phyloP scores from a whole-genome alignment of 2,329 filamentous ascomycete genomes.

The Botrytis pseudocinerea region DNA sequence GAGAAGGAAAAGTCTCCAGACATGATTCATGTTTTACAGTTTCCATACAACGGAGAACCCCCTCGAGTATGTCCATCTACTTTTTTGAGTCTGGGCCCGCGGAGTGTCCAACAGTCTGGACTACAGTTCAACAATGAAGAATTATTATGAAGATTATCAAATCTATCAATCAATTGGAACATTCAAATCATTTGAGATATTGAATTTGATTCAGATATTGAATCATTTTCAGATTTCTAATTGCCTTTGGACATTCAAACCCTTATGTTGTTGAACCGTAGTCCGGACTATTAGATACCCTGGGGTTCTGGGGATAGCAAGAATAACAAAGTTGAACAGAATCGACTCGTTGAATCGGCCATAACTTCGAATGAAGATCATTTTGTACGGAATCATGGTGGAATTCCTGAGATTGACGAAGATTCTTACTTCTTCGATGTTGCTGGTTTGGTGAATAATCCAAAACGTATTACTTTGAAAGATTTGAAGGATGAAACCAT shows the following conservation, averaged over 20 bases:
- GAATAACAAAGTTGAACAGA: conserved; percentile 11
- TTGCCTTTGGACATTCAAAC: too few relatives aligned
- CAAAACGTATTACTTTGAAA: conserved; percentile 29
- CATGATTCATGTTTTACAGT: conserved; percentile 63
- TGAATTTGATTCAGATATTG: too few relatives aligned
- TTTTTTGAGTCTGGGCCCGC: neutral
- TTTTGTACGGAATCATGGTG: conserved; percentile 72
- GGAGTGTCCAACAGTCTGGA: too few relatives aligned
- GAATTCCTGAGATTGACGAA: conserved; percentile 64
- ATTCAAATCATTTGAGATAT: too few relatives aligned
- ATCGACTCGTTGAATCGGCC: conserved; percentile 51
- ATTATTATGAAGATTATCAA: too few relatives aligned
- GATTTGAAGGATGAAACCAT: conserved; percentile 31
- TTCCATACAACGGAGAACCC: conserved; percentile 65
- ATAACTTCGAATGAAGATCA: conserved; percentile 64
- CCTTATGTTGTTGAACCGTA: too few relatives aligned
- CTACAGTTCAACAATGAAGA: too few relatives aligned
- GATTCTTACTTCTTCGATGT: conserved; percentile 33
- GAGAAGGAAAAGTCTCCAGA: conserved; percentile 58
- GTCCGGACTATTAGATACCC: too few relatives aligned
- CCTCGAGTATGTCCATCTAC: conserved; percentile 43
- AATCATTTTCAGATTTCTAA: too few relatives aligned
- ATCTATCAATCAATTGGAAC: too few relatives aligned
- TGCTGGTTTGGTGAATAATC: conserved; percentile 31
- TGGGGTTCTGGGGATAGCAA: neutral